Conservation (phyloP, 2,329 filamentous ascomycete genomes). For the Intubia oerlemansii region DNA sequence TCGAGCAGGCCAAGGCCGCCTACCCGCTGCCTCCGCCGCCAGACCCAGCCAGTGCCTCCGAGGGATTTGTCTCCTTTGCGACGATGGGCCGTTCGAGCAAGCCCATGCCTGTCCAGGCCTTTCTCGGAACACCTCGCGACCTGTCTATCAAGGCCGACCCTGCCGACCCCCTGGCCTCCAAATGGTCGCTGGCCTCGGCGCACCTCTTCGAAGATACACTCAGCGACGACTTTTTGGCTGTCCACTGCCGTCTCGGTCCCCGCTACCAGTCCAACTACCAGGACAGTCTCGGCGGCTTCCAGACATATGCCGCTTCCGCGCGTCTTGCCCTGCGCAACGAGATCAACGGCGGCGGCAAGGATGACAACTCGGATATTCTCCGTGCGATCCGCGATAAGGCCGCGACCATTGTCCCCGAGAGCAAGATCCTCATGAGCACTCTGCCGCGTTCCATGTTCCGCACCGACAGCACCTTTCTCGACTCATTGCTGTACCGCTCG, state of each 20-base stretch:
- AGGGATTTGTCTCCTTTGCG: slow-evolving; percentile 50
- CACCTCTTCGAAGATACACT: slow-evolving; percentile 74
- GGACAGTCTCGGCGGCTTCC: slow-evolving; percentile 84
- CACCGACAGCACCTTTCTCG: slow-evolving; percentile 59
- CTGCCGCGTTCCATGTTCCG: slow-evolving; percentile 62
- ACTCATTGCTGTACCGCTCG: slow-evolving; percentile 53
- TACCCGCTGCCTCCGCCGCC: slow-evolving; percentile 58
- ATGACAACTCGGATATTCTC: slow-evolving; percentile 80
- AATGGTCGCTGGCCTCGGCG: slow-evolving; percentile 77
- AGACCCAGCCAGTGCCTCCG: slow-evolving; percentile 37
- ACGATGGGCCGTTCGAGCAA: slow-evolving; percentile 25
- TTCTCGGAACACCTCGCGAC: slow-evolving; percentile 79
- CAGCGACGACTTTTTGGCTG: slow-evolving; percentile 79
- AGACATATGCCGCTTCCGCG: slow-evolving; percentile 88
- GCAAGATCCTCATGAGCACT: slow-evolving; percentile 62
- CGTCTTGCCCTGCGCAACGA: slow-evolving; percentile 82
- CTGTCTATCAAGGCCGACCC: slow-evolving; percentile 56
- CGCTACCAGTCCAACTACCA: slow-evolving; percentile 93
- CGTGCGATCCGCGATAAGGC: slow-evolving; percentile 73
- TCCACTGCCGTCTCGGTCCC: slow-evolving; percentile 75
- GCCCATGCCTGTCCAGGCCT: slow-evolving; percentile 62
- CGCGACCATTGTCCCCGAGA: slow-evolving; percentile 60
- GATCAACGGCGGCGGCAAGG: slow-evolving; percentile 71
- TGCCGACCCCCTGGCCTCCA: slow-evolving; percentile 47
- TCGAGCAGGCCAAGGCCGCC: slow-evolving; percentile 73